phyloP scores from a whole-genome alignment of 2,329 filamentous ascomycete genomes.

The Neofusicoccum parvum region DNA sequence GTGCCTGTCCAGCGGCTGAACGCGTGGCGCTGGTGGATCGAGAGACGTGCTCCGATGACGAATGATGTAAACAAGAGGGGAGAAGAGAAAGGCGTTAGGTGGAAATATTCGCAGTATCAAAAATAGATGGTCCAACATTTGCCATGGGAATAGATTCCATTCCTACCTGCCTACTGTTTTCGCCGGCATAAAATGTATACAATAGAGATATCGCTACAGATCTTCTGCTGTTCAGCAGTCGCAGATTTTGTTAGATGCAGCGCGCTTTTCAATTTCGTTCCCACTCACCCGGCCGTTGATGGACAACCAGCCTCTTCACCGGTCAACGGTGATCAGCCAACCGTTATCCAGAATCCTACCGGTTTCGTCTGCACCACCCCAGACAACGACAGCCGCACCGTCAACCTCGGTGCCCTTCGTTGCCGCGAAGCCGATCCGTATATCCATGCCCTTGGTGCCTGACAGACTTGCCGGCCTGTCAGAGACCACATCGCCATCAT shows the following conservation, averaged over 20 bases:
- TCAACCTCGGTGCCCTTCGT: slow-evolving; percentile 48
- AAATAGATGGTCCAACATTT: neutral
- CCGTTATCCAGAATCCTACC: slow-evolving; percentile 46
- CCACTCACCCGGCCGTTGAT: slow-evolving; percentile 4
- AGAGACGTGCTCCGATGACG: neutral
- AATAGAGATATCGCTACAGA: slow-evolving; percentile 1
- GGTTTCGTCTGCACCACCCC: slow-evolving; percentile 54
- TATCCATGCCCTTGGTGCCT: slow-evolving; percentile 45
- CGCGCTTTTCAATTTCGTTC: slow-evolving; percentile 5
- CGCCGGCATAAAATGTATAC: neutral
- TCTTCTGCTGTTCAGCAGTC: neutral
- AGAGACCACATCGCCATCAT: slow-evolving; percentile 48
- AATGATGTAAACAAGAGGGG: neutral
- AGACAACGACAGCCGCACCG: slow-evolving; percentile 53
- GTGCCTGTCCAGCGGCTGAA: neutral
- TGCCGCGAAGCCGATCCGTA: slow-evolving; percentile 42
- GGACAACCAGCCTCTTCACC: neutral
- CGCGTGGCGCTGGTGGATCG: neutral
- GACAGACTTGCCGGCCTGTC: slow-evolving; percentile 35
- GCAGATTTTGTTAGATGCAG: neutral
- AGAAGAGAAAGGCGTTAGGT: neutral
- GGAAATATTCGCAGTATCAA: neutral
- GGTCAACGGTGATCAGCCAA: slow-evolving; percentile 43
- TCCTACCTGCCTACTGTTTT: slow-evolving; percentile 9
- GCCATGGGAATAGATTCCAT: slow-evolving; percentile 1